A percentile compares a stretch with the other conserved stretches of the same genome.
Evolutionary conservation across 1,284 basidiomycete genomes (phyloP).

Genomic region (Ceratobasidium sp.): DNA sequence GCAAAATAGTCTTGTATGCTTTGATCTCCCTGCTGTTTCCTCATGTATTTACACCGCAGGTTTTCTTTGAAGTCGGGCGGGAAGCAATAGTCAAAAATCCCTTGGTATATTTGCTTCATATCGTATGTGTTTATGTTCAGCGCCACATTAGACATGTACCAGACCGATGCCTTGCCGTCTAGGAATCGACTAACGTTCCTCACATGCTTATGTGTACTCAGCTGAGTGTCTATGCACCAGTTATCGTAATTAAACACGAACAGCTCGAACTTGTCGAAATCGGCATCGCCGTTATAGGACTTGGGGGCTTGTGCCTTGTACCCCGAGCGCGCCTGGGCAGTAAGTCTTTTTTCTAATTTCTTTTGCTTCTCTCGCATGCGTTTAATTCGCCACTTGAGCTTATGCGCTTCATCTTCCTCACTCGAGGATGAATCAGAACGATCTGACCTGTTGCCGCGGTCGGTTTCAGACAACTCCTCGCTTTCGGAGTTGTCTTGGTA

Average conservation of each 20-base stretch:
- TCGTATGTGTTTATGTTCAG: not conserved
- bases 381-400: not conserved
- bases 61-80: slow-evolving; percentile 56
- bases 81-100: slow-evolving; percentile 61
- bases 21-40: slow-evolving; percentile 44
- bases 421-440: not conserved
- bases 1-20: slow-evolving; percentile 45
- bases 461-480: not conserved
- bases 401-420: not conserved
- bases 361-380: not conserved
- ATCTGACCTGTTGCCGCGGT: not conserved
- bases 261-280: slow-evolving; percentile 35
- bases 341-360: not conserved
- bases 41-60: slow-evolving; percentile 47
- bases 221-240: slow-evolving; percentile 13
- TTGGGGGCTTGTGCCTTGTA: slow-evolving; percentile 6
- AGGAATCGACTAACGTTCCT: slow-evolving; percentile 19
- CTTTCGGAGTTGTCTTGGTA: not conserved
- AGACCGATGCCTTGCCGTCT: slow-evolving; percentile 13
- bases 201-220: not conserved
- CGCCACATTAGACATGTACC: slow-evolving; percentile 34
- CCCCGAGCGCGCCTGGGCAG: not conserved
- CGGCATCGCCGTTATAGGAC: slow-evolving; percentile 5
- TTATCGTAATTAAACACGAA: slow-evolving; percentile 41
- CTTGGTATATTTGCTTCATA: slow-evolving; percentile 16